phyloP scores from a whole-genome alignment of 805 yeast species.

The Barnettozyma siamensis region DNA sequence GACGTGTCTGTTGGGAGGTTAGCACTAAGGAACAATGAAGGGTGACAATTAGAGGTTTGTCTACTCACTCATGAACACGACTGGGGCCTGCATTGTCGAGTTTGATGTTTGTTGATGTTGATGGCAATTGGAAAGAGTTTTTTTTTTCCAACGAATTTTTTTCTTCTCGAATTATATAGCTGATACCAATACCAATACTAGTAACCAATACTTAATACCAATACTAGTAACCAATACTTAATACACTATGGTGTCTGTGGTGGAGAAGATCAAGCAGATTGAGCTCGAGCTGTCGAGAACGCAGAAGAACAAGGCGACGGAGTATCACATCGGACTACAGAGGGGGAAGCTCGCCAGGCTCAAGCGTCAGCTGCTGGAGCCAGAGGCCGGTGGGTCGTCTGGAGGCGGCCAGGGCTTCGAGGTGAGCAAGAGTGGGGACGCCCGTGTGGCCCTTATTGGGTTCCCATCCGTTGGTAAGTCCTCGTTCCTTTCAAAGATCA shows the following conservation, averaged over 20 bases:
- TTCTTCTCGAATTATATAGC: too few species aligned
- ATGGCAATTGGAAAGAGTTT: neutral
- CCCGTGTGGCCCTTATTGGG: slow-evolving; percentile 91
- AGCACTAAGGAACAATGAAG: neutral
- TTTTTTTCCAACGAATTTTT: neutral
- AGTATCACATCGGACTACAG: slow-evolving; percentile 88
- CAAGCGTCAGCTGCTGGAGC: slow-evolving; percentile 86
- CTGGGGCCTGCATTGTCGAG: slow-evolving; percentile 70
- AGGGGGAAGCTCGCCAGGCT: slow-evolving; percentile 93
- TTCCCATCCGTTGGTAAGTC: slow-evolving; percentile 98
- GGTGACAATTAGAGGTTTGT: neutral
- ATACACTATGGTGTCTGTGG: slow-evolving; percentile 10
- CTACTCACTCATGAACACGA: slow-evolving; percentile 58
- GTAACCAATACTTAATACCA: too few species aligned
- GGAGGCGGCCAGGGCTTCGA: slow-evolving; percentile 83
- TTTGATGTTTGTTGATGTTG: neutral
- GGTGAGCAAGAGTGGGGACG: slow-evolving; percentile 93
- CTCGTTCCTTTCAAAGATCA: slow-evolving; percentile 79
- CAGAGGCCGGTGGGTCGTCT: slow-evolving; percentile 63
- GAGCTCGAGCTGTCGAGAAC: slow-evolving; percentile 86
- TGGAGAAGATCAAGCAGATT: slow-evolving; percentile 78
- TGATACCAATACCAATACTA: too few species aligned
- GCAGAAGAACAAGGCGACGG: slow-evolving; percentile 96
- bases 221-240: too few species aligned
- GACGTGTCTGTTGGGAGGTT: slow-evolving; percentile 48